Evolutionary conservation across 768 basidiomycete genomes (phyloP), one percentile per base, ranked within the genome.

Genomic region (Aureoboletus auriporus): DNA sequence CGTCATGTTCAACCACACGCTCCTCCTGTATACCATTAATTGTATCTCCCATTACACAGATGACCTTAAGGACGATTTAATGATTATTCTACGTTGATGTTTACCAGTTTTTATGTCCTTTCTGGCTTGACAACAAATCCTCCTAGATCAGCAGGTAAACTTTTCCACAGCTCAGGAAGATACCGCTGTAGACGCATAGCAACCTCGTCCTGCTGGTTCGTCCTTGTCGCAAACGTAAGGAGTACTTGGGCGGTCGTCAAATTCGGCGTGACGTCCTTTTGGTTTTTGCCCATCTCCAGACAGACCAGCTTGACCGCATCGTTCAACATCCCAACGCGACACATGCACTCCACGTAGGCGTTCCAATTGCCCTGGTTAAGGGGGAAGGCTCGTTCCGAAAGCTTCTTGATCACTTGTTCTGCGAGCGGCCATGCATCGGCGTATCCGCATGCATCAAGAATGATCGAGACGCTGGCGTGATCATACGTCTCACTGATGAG

Each of bases 301-400:
- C 84, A 83, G 16, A 84, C 74, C 14, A 80, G 71, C 59, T 76
- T 75, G 37, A 82, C 62, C 1, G 90, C 93, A 20, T 88, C 84
- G 17, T 82, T 76, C 29, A 90, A 56, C 57, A 73, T 71, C 8
- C 80, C 77, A 40, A 81, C 62, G 20, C 92, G 77, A 58, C 89
- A 90, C n/a, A 95, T 75, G 60, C 86, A 90, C 66, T 96, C 93
- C 16, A 96, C 64, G 74, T 83, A 90, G 0, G 82, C 75, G 49
- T 88, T 82, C 89, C 91, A 93, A 59, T 88, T 86, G 44, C 80
- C 77, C 51, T 72, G 57, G 60, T 85, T 83, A 46, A 87, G 70
- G 33, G 52, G 59, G 61, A 77, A 88, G 20, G 71, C 73, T 39
- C 71, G 71, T 44, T 66, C 71, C 27, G 65, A 64, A 42, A 86